phyloP scores from a whole-genome alignment of 371 early-diverging fungal species.

The Lichtheimia ornata region DNA sequence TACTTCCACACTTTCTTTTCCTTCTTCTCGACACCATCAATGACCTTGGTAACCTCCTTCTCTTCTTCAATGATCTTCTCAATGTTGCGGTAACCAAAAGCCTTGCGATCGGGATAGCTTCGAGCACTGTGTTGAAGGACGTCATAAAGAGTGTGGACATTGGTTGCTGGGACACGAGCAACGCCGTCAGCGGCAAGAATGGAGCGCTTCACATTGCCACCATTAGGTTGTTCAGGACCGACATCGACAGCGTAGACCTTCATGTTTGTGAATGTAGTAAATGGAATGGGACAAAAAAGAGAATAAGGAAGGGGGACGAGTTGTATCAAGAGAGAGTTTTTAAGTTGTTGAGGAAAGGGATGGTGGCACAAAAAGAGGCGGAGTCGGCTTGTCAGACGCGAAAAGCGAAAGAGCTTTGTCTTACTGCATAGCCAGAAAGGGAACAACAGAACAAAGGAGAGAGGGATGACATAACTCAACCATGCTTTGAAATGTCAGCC shows the following conservation, averaged over 20 bases:
- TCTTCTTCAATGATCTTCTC: constrained; percentile 68
- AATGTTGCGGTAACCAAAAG: constrained; percentile 71
- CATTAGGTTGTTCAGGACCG: constrained; percentile 24
- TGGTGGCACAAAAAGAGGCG: constrained; percentile 1
- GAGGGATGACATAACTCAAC: neutral
- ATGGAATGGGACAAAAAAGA: neutral
- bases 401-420: neutral
- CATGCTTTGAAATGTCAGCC: constrained; percentile 13
- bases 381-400: neutral
- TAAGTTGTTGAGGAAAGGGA: neutral
- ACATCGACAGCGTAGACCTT: constrained; percentile 19
- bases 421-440: neutral
- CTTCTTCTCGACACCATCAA: constrained; percentile 60
- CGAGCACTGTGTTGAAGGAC: constrained; percentile 56
- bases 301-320: neutral
- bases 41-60: constrained; percentile 72
- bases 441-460: constrained; percentile 1
- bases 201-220: constrained; percentile 54
- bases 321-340: neutral
- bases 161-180: constrained; percentile 51
- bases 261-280: constrained; percentile 4
- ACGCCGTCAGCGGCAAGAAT: constrained; percentile 57
- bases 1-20: constrained; percentile 84
- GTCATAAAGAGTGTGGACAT: constrained; percentile 71
- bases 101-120: constrained; percentile 47